Evolutionary conservation across 106 monocot genomes (phyloP).

Genomic region (Dendrobium catenatum): DNA sequence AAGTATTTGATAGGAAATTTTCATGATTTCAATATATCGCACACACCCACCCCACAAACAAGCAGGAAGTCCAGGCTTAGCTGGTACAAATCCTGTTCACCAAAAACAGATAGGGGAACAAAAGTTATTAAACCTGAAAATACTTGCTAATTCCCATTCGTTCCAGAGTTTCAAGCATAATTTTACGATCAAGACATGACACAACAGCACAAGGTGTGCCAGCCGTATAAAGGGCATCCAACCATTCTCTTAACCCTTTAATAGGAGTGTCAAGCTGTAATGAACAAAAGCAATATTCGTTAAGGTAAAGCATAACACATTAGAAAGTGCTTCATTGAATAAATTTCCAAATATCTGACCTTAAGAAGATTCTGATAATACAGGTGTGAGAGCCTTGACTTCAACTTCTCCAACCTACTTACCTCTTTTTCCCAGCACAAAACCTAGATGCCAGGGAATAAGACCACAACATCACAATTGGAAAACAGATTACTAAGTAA

Average conservation of each 20-base stretch:
- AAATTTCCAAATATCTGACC: constrained; percentile 23
- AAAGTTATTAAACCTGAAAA: constrained; percentile 49
- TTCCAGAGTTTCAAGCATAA: constrained; percentile 64
- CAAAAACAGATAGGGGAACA: background rate
- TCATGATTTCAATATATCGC: background rate
- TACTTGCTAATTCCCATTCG: constrained; percentile 71
- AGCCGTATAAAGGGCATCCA: constrained; percentile 78
- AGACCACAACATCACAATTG: background rate
- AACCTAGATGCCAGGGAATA: constrained; percentile 40
- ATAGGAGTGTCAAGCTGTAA: constrained; percentile 69
- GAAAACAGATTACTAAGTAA: background rate
- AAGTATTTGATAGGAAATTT: background rate
- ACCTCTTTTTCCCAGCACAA: constrained; percentile 62
- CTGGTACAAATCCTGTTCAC: background rate
- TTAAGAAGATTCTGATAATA: constrained; percentile 82
- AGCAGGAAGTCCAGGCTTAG: background rate
- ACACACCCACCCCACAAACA: background rate
- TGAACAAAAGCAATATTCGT: constrained; percentile 1
- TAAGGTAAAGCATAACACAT: background rate
- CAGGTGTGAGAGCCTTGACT: constrained; percentile 66
- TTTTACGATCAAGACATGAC: constrained; percentile 79
- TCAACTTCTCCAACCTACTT: constrained; percentile 64
- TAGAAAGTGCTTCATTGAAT: constrained; percentile 4
- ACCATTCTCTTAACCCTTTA: constrained; percentile 84
- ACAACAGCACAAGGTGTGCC: constrained; percentile 88